Evolutionary conservation across 257 asterid genomes (phyloP).

Genomic region (Coffea canephora): DNA sequence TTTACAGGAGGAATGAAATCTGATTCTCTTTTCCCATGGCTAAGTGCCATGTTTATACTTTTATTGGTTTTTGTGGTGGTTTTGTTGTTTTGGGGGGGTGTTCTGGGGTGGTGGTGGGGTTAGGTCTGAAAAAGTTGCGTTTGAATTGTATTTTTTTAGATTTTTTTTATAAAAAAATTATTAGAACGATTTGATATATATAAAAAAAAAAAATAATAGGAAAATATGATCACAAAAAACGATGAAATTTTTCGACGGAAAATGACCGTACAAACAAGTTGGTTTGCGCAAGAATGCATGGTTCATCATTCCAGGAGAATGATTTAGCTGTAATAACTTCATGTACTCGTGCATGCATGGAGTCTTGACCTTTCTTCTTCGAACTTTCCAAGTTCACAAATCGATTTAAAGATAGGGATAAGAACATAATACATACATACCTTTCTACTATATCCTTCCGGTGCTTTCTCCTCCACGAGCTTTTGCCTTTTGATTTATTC

Average conservation of each 20-base stretch:
- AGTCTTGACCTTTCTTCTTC: not conserved
- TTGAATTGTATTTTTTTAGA: too few species aligned
- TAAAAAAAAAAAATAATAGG: too few species aligned
- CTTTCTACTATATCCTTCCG: not conserved
- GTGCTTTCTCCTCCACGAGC: not conserved
- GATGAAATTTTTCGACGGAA: too few species aligned
- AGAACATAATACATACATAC: not conserved
- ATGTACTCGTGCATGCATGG: not conserved
- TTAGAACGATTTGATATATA: too few species aligned
- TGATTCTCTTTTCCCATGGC: slow-evolving; percentile 4
- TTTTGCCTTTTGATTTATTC: not conserved
- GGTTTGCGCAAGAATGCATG: too few species aligned
- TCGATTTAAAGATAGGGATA: not conserved
- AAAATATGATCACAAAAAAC: too few species aligned
- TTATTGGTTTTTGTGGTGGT: too few species aligned
- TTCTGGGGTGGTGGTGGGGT: too few species aligned
- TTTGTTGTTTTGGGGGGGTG: too few species aligned
- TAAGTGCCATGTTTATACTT: not conserved
- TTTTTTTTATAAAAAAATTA: too few species aligned
- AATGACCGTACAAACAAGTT: too few species aligned
- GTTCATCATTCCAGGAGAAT: not conserved
- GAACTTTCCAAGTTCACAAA: slow-evolving; percentile 1
- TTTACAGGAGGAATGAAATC: not conserved
- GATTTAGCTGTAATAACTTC: not conserved
- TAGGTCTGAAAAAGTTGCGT: too few species aligned